Conservation (phyloP, 2,329 filamentous ascomycete genomes). For the Colletotrichum filicis region DNA sequence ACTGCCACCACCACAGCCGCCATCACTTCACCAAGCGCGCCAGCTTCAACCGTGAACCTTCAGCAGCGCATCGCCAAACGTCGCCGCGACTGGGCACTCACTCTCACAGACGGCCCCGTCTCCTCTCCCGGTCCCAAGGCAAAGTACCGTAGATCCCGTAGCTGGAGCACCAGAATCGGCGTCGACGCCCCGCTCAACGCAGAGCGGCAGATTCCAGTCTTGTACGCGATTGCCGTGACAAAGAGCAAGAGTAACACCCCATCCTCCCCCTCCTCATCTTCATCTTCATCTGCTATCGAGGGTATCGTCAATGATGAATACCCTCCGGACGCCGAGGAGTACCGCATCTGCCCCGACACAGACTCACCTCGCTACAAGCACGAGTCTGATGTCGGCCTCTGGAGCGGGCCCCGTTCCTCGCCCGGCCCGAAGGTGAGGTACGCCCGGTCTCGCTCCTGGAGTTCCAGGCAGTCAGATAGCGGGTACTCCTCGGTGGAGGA, state of each 20-base stretch:
- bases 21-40: background rate
- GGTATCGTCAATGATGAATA: too few relatives aligned
- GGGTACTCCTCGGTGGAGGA: background rate
- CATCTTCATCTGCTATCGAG: too few relatives aligned
- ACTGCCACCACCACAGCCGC: background rate
- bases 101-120: background rate
- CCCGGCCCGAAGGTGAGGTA: background rate
- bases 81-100: background rate
- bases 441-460: background rate
- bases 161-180: background rate
- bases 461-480: background rate
- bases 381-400: too few relatives aligned
- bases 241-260: too few relatives aligned
- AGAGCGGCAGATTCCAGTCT: too few relatives aligned
- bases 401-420: background rate
- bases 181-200: background rate
- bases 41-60: background rate
- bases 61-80: background rate
- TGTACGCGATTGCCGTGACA: too few relatives aligned
- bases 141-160: background rate
- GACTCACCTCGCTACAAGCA: too few relatives aligned
- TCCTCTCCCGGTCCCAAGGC: background rate
- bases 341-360: too few relatives aligned
- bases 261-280: too few relatives aligned
- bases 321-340: too few relatives aligned